Evolutionary conservation across 2,329 filamentous ascomycete genomes (phyloP), one percentile per base, ranked within the genome.

Genomic region (Colletotrichum cordylinicola): DNA sequence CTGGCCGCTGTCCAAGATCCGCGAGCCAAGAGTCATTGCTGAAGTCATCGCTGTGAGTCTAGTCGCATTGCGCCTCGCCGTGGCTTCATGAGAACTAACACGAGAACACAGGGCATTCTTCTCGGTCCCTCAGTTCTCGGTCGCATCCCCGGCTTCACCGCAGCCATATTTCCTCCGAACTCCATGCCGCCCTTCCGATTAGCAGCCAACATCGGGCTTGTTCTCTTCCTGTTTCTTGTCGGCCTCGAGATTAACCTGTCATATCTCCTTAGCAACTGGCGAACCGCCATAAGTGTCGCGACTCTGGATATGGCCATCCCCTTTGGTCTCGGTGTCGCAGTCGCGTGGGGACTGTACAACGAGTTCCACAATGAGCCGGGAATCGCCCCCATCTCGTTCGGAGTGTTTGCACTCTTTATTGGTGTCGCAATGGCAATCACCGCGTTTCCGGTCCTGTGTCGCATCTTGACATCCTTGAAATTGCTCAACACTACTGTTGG

Each of bases 351-450:
- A 1, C 84, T 98, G 15, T 98, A 95, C 80, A 85, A 96, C 75
- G 84, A 96, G 72, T 98, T 98, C 80, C 87, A 87, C 21, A 48
- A 81, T 12, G 87, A 89, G 37, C 78, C 80, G 6, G 83, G 84
- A 56, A 80, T 85, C n/a, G 78, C 84, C 10, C 81, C 84, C 39
- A 87, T 91, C 73, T 80, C 83, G 21, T 91, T 91, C 76, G 88
- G 87, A 65, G 86, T 89, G 13, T 91, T 95, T 58, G 87, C 88
- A 76, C 85, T 90, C 35, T 98, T 98, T 82, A 94, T 98, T 78
- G 96, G 96, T 84, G 96, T 98, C 68, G 96, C 96, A 1, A 93
- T 98, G 84, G 94, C 96, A 33, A 98, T 98, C 79, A 98, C 96
- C 79, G 72, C 92, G 10, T 93, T 98, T 80, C 96, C 96, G 0